These are phyloP conservation scores for Aspergillus tubingensis DNA, from an alignment of 2,329 filamentous ascomycete genomes.

Conservation along the genomic window DNA sequence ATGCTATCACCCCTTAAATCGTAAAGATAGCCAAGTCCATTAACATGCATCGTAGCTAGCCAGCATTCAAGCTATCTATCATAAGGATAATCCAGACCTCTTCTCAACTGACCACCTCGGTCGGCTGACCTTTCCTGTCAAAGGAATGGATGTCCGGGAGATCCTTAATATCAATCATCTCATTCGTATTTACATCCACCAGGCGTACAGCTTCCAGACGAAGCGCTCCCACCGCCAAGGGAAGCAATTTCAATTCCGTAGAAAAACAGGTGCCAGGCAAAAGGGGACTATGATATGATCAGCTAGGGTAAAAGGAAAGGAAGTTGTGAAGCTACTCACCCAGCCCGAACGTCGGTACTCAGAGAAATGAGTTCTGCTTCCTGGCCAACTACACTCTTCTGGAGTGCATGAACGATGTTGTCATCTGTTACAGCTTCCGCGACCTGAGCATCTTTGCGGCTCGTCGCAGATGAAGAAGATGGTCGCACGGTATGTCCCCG, in stretches of 20 bases:
- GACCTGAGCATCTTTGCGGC: slow-evolving; percentile 40
- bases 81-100: not conserved
- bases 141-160: slow-evolving; percentile 57
- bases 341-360: slow-evolving; percentile 60
- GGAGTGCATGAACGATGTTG: slow-evolving; percentile 57
- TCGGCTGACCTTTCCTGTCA: slow-evolving; percentile 22
- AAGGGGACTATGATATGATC: slow-evolving; percentile 47
- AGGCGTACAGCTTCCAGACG: slow-evolving; percentile 56
- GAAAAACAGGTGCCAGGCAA: slow-evolving; percentile 58
- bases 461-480: slow-evolving; percentile 48
- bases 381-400: slow-evolving; percentile 52
- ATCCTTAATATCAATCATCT: slow-evolving; percentile 58
- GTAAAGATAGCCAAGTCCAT: not conserved
- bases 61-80: slow-evolving; percentile 4
- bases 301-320: slow-evolving; percentile 6
- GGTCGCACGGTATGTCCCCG: slow-evolving; percentile 47
- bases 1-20: not conserved
- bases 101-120: not conserved
- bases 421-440: slow-evolving; percentile 59
- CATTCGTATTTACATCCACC: slow-evolving; percentile 57
- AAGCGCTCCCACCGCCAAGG: slow-evolving; percentile 53
- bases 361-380: slow-evolving; percentile 57
- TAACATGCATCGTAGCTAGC: slow-evolving; percentile 3
- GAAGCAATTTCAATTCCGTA: slow-evolving; percentile 57
- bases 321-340: slow-evolving; percentile 44